These are phyloP conservation scores for Phalaenopsis aphrodite DNA, from an alignment of 106 monocot species.

Conservation along the genomic window DNA sequence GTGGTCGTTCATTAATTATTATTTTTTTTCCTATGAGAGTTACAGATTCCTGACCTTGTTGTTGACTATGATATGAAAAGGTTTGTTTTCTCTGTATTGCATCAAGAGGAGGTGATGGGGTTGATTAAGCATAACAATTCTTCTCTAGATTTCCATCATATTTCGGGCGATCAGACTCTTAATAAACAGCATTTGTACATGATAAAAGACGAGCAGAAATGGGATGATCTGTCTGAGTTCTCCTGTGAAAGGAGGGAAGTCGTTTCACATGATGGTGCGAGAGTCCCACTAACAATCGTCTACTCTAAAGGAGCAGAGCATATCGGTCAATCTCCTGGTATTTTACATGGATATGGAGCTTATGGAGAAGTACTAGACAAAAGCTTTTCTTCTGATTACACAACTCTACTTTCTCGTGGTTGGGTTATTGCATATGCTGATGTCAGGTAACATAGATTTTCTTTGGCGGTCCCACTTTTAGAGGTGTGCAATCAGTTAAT, in stretches of 20 bases:
- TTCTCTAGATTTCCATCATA: conserved; percentile 1
- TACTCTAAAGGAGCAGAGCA: conserved; percentile 35
- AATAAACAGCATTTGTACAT: conserved; percentile 11
- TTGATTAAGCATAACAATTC: conserved; percentile 15
- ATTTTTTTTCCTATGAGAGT: conserved; percentile 10
- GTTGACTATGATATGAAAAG: conserved; percentile 79
- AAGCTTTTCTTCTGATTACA: conserved; percentile 68
- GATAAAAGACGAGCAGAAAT: conserved; percentile 24
- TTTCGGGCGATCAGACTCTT: conserved; percentile 7
- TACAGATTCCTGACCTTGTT: conserved; percentile 82
- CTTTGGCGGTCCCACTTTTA: background rate
- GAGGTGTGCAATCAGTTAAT: too few relatives aligned
- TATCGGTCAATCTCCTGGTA: conserved; percentile 49
- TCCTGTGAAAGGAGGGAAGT: conserved; percentile 67
- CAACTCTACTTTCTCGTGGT: conserved; percentile 76
- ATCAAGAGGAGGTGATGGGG: conserved; percentile 70
- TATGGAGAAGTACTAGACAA: conserved; percentile 92
- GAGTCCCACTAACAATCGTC: conserved; percentile 68
- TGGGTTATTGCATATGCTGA: conserved; percentile 97
- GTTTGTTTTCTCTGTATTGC: conserved; percentile 40
- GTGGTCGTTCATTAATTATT: background rate
- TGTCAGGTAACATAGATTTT: conserved; percentile 59
- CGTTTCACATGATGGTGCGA: conserved; percentile 65
- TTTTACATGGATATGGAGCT: conserved; percentile 92
- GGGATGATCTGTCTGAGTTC: conserved; percentile 52